Evolutionary conservation across 2,329 filamentous ascomycete genomes (phyloP), one percentile per base, ranked within the genome.

Genomic region (Fusarium sp.): DNA sequence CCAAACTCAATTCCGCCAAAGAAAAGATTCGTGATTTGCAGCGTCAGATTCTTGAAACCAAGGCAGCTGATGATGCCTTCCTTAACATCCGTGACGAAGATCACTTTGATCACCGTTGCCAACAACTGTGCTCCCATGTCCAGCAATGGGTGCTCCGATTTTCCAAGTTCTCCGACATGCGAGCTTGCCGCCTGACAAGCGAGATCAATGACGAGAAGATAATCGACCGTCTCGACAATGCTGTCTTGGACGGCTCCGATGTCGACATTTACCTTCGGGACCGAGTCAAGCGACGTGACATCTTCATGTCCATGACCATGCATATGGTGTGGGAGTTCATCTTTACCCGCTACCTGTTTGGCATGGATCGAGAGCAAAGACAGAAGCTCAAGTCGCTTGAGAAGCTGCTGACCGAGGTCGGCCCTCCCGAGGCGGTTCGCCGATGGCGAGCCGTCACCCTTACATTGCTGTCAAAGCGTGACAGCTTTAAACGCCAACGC

Each of bases 241-340:
- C 95, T 71, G 92, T 99, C 64, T 89, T 99, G 30, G 97, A 99
- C 84, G 97, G 96, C 72, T 95, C 95, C 54, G 95, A 98, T 81
- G 95, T 98, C 73, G 95, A 98, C 83, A 87, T 88, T 67, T 97
- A 97, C 80, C 92, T 99, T 58, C 90, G 90, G 75, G 96, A 99
- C 82, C 94, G 97, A 43, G 93, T 98, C 64, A 92, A 90, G 79
- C 92, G 97, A 71, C 92, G 96, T 70, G 96, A 98, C 82, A 92
- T 98, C 68, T 98, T 99, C 88, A 98, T 98, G 95, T 97, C 95
- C 41, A 95, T 99, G 83, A 94, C 96, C 66, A 98, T 98, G 95
- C 97, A 94, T 71, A 98, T 99, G 95, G 92, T 99, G 61, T 99
- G 95, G 95, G 97, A 99, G 83, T 98, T 97, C 80, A 92, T 99